Base-by-base conservation (phyloP, 1,284 basidiomycete species). In the Butyriboletus pseudospeciosus region DNA sequence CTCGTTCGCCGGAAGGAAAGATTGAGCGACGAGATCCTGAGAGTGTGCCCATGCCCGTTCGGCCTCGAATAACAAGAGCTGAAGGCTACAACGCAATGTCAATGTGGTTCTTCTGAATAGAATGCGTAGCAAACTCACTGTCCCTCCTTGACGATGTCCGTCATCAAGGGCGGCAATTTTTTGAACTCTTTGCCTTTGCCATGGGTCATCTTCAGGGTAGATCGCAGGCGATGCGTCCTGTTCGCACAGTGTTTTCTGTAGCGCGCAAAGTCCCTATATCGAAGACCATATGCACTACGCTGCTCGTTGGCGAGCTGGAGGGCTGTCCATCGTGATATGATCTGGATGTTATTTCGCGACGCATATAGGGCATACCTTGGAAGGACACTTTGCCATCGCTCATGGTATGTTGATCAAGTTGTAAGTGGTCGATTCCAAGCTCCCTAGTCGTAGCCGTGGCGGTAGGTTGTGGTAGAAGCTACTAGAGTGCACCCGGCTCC, bases 41-140 rank as follows among this genome's bases (percentile, higher is more conserved):
- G 92, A 86, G 71, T 92, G 86, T 1, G 92, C 86, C 84, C 93
- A 94, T n/a, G 92, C 90, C 47, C 94, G 84, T 72, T 98, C 94
- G 7, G 92, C 82, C 68, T 94, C 92, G 65, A 94, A 87, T 12
- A 97, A 79, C 40, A 94, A 75, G 2, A 97, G 79, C 62, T 95
- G 86, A 9, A 95, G 79, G 63, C 90, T 92, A 51, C 4, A 49
- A 58, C 54, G 36, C 48, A 45, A 50, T 41, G 48, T 46, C 41
- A 45, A 49, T 12, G 30, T 16, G 36, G 35, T 20, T 38, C 44
- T 30, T 23, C 0, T 9, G 41, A 40, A 36, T 26, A 53, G n/a
- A 53, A 26, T 35, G 41, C 20, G 49, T 32, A n/a, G 51, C 13
- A 39, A 10, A 79, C 91, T 71, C 68, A 94, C 92, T 92, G 87